These are phyloP conservation scores for Westerdykella ornata DNA, from an alignment of 2,329 filamentous ascomycete genomes.

Conservation along the genomic window DNA sequence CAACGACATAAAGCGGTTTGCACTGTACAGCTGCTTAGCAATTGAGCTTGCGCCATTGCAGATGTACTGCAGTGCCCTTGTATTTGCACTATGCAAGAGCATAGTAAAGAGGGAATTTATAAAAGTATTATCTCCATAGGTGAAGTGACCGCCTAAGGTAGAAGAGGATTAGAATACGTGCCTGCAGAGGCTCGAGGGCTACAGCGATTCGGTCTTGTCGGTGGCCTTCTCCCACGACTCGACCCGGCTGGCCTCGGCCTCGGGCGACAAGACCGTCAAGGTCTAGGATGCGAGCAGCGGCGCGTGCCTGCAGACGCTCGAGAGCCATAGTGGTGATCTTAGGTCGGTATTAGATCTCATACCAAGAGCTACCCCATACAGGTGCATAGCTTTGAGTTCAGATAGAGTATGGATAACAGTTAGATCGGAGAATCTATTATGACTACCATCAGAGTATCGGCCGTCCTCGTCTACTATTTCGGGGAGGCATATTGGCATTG, in stretches of 20 bases:
- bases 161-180: not conserved
- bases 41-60: slow-evolving; percentile 5
- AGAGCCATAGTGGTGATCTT: slow-evolving; percentile 12
- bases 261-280: slow-evolving; percentile 12
- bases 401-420: slow-evolving; percentile 15
- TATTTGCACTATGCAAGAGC: slow-evolving; percentile 3
- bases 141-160: no score
- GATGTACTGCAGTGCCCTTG: slow-evolving; percentile 4
- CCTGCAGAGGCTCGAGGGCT: slow-evolving; percentile 14
- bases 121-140: no score
- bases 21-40: not conserved
- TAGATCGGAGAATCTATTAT: slow-evolving; percentile 13
- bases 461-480: slow-evolving; percentile 10
- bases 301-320: slow-evolving; percentile 9
- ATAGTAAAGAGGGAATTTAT: no score
- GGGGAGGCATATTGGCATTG: slow-evolving; percentile 10
- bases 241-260: slow-evolving; percentile 12
- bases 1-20: no score
- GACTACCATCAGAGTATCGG: slow-evolving; percentile 19
- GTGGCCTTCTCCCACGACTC: slow-evolving; percentile 20
- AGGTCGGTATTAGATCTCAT: not conserved
- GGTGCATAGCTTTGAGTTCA: slow-evolving; percentile 9
- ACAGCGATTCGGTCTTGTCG: slow-evolving; percentile 5
- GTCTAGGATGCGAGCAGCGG: slow-evolving; percentile 14
- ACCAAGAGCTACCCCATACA: slow-evolving; percentile 5